Evolutionary conservation across 768 basidiomycete genomes (phyloP).

Genomic region (Austroboletus eburneus): DNA sequence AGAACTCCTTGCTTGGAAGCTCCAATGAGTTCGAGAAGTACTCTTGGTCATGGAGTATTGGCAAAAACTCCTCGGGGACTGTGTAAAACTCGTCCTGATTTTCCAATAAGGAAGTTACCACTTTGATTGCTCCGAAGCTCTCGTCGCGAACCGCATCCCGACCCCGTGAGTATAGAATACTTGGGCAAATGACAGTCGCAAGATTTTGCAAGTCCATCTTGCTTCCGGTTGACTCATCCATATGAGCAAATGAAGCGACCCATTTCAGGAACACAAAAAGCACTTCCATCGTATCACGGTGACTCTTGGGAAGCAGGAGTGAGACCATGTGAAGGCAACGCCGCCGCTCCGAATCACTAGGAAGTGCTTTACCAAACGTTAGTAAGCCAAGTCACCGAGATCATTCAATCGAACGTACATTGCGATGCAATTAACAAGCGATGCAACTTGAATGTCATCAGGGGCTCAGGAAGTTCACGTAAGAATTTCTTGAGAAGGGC

Average conservation of each 20-base stretch:
- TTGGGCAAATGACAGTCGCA: constrained; percentile 97
- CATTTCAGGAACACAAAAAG: constrained; percentile 98
- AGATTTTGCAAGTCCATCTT: constrained; percentile 98
- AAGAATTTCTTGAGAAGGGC: constrained; percentile 97
- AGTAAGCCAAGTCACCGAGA: constrained; percentile 8
- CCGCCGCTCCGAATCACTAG: constrained; percentile 70
- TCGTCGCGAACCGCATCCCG: constrained; percentile 88
- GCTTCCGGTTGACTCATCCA: constrained; percentile 95
- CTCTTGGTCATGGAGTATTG: constrained; percentile 87
- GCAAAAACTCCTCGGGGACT: constrained; percentile 87
- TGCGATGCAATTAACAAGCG: constrained; percentile 84
- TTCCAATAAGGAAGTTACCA: constrained; percentile 82
- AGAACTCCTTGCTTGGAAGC: constrained; percentile 88
- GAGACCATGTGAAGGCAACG: constrained; percentile 83
- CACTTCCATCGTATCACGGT: constrained; percentile 97
- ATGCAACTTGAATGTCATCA: constrained; percentile 93
- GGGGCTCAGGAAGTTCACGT: constrained; percentile 91
- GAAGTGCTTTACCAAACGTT: constrained; percentile 48
- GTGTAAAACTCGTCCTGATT: constrained; percentile 93
- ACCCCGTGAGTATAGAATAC: constrained; percentile 87
- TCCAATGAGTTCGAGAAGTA: constrained; percentile 87
- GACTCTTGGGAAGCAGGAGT: constrained; percentile 83
- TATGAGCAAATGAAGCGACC: constrained; percentile 98
- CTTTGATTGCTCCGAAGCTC: constrained; percentile 83
- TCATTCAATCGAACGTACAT: constrained; percentile 50